These are phyloP conservation scores for Lentinula novae-zelandiae DNA, from an alignment of 1,284 basidiomycete genomes.

Conservation along the genomic window DNA sequence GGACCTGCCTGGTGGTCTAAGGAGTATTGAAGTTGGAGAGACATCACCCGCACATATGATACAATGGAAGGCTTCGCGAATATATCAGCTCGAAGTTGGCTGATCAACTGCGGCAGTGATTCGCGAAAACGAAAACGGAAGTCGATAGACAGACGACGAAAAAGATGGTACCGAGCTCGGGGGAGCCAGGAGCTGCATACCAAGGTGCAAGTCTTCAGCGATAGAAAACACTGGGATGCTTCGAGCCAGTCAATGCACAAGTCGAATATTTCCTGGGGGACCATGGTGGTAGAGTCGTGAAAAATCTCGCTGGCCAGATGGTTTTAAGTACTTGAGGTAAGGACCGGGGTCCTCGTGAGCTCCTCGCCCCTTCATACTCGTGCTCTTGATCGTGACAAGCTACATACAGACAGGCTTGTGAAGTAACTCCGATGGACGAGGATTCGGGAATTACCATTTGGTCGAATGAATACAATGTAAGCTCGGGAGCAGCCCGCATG, in stretches of 20 bases:
- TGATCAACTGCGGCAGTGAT: not conserved
- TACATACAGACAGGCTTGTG: not conserved
- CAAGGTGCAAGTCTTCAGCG: constrained; percentile 3
- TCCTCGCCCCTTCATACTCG: not conserved
- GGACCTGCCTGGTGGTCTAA: not conserved
- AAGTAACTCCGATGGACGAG: not conserved
- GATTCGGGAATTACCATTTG: not conserved
- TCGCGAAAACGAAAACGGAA: not conserved
- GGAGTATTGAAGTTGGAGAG: not conserved
- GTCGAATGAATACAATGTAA: not conserved
- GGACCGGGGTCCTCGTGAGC: not conserved
- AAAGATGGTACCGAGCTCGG: constrained; percentile 6
- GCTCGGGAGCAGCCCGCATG: too few relatives aligned
- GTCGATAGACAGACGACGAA: constrained; percentile 1
- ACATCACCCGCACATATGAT: not conserved
- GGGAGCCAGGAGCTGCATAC: constrained; percentile 7
- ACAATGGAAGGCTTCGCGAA: not conserved
- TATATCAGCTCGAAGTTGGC: not conserved
- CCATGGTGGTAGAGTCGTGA: not conserved
- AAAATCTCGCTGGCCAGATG: not conserved
- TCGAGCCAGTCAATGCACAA: constrained; percentile 1
- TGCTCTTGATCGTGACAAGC: not conserved
- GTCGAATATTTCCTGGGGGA: constrained; percentile 10
- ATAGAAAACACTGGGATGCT: not conserved
- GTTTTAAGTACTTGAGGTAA: not conserved